Evolutionary conservation across 2,329 filamentous ascomycete species (phyloP), one percentile per base, ranked within the genome.

Genomic region (Exophiala alcalophila): DNA sequence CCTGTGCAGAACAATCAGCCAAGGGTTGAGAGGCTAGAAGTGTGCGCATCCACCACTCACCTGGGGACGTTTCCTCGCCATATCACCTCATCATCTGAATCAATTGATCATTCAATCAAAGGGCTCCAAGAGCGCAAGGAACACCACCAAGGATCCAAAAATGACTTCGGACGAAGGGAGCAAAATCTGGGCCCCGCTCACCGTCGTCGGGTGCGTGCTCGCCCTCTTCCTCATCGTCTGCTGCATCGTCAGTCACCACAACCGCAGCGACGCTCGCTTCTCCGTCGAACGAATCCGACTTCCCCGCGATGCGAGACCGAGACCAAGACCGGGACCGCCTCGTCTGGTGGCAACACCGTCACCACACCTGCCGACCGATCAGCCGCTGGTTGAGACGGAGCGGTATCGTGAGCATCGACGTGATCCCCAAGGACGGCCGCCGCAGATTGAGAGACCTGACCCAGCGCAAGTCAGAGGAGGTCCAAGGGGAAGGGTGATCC

Each of bases 131-230:
- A n/a, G n/a, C n/a, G n/a, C n/a, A n/a, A n/a, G n/a, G n/a, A n/a
- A n/a, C n/a, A n/a, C 18, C 30, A 20, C 12, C 10, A 3, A 20
- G 14, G 16, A 32, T 2, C 15, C 18, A 12, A 40, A 31, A 5
- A 42, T 46, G 47, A 23, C 24, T 27, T 41, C 45, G 19, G 23
- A 15, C 15, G 25, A 35, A 24, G 18, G 20, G 8, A 14, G 20
- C 29, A 45, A 49, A 23, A 35, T 49, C 16, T 49, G 47, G 47
- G 38, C 42, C 2, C 47, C 47, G n/a, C 23, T 49, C 16, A 43
- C 36, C 5, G 38, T 45, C 10, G 42, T 35, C 20, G 41, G 33
- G 5, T 42, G 26, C 23, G 28, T 49, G 33, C n/a, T 49, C 8
- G 6, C 32, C 12, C 28, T 44, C n/a, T 5, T 46, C 11, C 14